Evolutionary conservation across 73 alveolate genomes (phyloP).

Genomic region (Tetrahymena malaccensis): DNA sequence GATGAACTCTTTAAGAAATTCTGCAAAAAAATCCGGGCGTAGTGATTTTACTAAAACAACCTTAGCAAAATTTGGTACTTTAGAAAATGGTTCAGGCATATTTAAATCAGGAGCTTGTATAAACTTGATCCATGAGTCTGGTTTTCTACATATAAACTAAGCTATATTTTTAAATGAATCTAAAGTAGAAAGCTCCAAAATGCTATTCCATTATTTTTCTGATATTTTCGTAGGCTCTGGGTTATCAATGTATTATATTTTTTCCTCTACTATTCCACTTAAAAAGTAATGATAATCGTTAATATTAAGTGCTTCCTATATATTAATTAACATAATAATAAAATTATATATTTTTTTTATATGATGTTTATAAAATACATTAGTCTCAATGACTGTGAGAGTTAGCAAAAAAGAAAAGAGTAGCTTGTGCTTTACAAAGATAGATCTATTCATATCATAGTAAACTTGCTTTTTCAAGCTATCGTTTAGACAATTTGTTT

Average conservation of each 20-base stretch:
- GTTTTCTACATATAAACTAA: neutral
- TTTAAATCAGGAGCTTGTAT: neutral
- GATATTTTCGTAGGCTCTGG: slow-evolving; percentile 73
- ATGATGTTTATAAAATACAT: neutral
- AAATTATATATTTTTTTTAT: neutral
- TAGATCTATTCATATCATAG: slow-evolving; percentile 79
- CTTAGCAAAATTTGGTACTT: slow-evolving; percentile 58
- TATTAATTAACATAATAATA: slow-evolving; percentile 39
- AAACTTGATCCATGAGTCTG: slow-evolving; percentile 8
- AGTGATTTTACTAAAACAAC: slow-evolving; percentile 69
- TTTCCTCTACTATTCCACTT: slow-evolving; percentile 88
- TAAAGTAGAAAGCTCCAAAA: slow-evolving; percentile 70
- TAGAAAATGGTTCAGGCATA: slow-evolving; percentile 58
- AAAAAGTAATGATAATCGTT: slow-evolving; percentile 73
- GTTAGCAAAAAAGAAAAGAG: slow-evolving; percentile 76
- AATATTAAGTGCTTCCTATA: slow-evolving; percentile 37
- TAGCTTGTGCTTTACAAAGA: slow-evolving; percentile 88
- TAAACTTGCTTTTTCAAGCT: slow-evolving; percentile 51
- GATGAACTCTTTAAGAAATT: slow-evolving; percentile 71
- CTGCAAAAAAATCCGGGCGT: slow-evolving; percentile 77
- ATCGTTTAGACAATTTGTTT: slow-evolving; percentile 60
- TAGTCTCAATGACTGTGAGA: slow-evolving; percentile 40
- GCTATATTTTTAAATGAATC: neutral
- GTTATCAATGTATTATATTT: slow-evolving; percentile 63
- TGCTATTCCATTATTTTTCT: slow-evolving; percentile 81